Conservation (phyloP, 2,329 filamentous ascomycete species). For the Aspergillus versicolor region DNA sequence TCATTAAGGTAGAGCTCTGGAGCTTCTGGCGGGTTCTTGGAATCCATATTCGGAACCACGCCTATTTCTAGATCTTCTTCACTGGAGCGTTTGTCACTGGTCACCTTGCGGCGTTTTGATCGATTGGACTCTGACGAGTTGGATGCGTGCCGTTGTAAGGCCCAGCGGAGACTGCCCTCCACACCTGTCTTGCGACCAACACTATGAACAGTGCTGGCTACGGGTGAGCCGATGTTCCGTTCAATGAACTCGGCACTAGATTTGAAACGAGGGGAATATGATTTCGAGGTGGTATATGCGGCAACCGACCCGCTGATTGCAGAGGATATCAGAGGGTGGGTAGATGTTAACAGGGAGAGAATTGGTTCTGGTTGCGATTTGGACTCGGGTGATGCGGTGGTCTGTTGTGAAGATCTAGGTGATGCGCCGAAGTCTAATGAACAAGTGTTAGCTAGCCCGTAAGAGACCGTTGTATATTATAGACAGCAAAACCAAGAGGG, state of each 20-base stretch:
- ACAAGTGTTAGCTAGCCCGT: not conserved
- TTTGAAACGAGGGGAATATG: conserved; percentile 84
- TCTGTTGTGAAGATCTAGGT: conserved; percentile 48
- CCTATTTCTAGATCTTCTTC: conserved; percentile 52
- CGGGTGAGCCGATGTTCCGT: conserved; percentile 74
- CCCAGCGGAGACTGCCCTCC: conserved; percentile 82
- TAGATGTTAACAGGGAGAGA: conserved; percentile 80
- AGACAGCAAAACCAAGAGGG: not conserved
- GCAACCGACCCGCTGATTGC: conserved; percentile 82
- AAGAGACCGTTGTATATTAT: not conserved
- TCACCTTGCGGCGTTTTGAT: conserved; percentile 47
- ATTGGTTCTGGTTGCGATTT: conserved; percentile 70
- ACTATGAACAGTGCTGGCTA: conserved; percentile 81
- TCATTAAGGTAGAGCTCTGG: conserved; percentile 70
- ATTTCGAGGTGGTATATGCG: conserved; percentile 83
- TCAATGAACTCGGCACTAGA: conserved; percentile 91
- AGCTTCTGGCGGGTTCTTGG: conserved; percentile 49
- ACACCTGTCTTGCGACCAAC: conserved; percentile 84
- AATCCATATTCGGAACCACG: conserved; percentile 18
- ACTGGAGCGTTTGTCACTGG: conserved; percentile 29
- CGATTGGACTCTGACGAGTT: conserved; percentile 32
- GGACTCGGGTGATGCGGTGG: conserved; percentile 38
- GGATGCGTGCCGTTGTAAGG: conserved; percentile 55
- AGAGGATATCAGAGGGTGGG: conserved; percentile 80
- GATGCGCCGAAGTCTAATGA: conserved; percentile 65